A percentile compares a stretch with the other conserved stretches of the same genome.
phyloP scores from a whole-genome alignment of 768 basidiomycete species.

The Dacryopinax spathularia region DNA sequence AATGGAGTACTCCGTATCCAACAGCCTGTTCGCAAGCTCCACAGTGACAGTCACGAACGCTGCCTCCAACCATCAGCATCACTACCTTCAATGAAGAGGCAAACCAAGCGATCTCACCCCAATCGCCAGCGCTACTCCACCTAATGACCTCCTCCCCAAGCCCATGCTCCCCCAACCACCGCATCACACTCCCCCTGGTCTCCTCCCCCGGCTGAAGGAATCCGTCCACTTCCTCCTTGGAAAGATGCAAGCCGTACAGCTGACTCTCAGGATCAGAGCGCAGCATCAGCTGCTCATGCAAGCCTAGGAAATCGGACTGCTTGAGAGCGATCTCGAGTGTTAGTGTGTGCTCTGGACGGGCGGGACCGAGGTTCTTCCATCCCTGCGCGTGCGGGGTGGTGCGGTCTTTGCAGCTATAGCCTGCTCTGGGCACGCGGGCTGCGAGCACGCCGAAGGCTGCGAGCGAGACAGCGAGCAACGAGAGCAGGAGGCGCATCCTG shows the following conservation, averaged over 20 bases:
- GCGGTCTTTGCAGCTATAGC: not conserved
- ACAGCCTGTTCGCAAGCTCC: not conserved
- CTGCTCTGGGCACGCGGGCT: not conserved
- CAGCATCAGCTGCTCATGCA: slow-evolving; percentile 42
- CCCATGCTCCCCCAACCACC: not conserved
- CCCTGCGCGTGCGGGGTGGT: not conserved
- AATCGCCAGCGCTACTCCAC: not conserved
- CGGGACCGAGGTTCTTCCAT: slow-evolving; percentile 21
- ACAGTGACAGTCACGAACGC: not conserved
- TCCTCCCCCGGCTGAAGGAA: not conserved
- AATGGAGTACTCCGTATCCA: not conserved
- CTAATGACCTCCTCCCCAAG: not conserved
- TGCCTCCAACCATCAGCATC: not conserved
- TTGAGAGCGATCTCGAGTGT: slow-evolving; percentile 42
- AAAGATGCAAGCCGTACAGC: slow-evolving; percentile 39
- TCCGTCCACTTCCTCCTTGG: slow-evolving; percentile 22
- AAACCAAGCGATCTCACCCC: not conserved
- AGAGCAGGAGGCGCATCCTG: not conserved
- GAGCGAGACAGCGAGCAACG: not conserved
- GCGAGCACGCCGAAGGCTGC: not conserved
- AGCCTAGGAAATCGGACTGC: slow-evolving; percentile 35
- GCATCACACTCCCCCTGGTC: not conserved
- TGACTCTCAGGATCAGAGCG: slow-evolving; percentile 42
- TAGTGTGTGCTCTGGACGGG: slow-evolving; percentile 26
- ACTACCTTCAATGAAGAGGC: not conserved